phyloP scores from a whole-genome alignment of 306 rosid species.

The Gillenia trifoliata region DNA sequence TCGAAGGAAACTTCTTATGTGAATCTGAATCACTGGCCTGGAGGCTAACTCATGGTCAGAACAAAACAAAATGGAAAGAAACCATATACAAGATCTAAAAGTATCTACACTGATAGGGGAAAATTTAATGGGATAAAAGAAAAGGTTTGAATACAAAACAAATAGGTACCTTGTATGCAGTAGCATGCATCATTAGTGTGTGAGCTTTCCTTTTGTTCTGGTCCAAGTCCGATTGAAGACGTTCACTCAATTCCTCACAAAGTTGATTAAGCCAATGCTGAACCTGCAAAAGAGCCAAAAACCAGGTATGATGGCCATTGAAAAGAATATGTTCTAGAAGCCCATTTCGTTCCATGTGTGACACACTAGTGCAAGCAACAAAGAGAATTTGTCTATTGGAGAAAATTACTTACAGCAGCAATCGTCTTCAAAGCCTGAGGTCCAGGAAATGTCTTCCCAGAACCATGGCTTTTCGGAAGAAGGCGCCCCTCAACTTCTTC shows the following conservation, averaged over 20 bases:
- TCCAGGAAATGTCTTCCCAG: slow-evolving; percentile 96
- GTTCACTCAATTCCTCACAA: slow-evolving; percentile 80
- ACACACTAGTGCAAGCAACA: background rate
- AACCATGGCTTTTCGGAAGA: slow-evolving; percentile 96
- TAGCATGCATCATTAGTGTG: slow-evolving; percentile 73
- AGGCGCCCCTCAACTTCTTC: slow-evolving; percentile 91
- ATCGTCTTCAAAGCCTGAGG: slow-evolving; percentile 76
- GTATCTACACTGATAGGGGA: background rate
- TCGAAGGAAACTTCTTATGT: slow-evolving; percentile 78
- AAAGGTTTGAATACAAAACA: slow-evolving; percentile 6
- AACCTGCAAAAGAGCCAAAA: slow-evolving; percentile 48
- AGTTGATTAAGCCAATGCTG: slow-evolving; percentile 82
- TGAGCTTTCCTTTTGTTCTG: slow-evolving; percentile 83
- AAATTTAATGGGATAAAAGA: background rate
- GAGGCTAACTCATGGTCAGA: slow-evolving; percentile 28
- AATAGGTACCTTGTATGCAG: slow-evolving; percentile 58
- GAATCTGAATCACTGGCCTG: slow-evolving; percentile 69
- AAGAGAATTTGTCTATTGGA: background rate
- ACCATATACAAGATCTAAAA: slow-evolving; percentile 1
- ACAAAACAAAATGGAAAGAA: slow-evolving; percentile 13
- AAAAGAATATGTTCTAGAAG: background rate
- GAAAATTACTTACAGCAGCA: slow-evolving; percentile 52
- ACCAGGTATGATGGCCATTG: background rate
- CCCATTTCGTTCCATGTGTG: background rate
- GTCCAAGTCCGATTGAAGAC: slow-evolving; percentile 69